Conservation (phyloP, 2,329 filamentous ascomycete genomes). For the Magnaporthiopsis poae region DNA sequence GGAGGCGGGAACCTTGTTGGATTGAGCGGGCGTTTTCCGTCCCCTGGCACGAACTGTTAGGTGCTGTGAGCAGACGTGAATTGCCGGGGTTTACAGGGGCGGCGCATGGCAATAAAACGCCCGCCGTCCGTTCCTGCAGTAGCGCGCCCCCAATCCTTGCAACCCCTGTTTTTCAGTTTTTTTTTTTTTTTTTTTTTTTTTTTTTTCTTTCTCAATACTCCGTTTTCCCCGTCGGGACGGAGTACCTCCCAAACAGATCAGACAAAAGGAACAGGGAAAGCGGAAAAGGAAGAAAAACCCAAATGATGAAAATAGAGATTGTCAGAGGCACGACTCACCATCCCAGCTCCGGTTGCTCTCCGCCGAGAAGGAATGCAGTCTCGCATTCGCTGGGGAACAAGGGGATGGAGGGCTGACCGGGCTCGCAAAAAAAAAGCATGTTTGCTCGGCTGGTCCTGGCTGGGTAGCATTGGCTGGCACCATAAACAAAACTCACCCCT, state of each 20-base stretch:
- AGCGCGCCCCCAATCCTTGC: background rate
- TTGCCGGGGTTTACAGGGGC: background rate
- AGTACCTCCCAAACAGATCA: background rate
- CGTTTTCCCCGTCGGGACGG: background rate
- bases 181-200: background rate
- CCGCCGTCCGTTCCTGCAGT: background rate
- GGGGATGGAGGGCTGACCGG: too few relatives aligned
- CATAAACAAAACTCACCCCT: background rate
- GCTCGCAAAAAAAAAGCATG: too few relatives aligned
- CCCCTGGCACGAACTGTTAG: background rate
- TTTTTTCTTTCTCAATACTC: too few relatives aligned
- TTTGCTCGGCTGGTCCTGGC: too few relatives aligned
- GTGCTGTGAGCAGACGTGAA: background rate
- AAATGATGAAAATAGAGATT: background rate
- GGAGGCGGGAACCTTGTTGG: background rate
- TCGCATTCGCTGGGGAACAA: background rate
- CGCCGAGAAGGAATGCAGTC: background rate
- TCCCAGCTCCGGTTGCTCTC: background rate
- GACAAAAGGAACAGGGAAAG: background rate
- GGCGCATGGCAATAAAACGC: background rate
- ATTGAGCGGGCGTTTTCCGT: background rate
- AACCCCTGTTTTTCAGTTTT: background rate
- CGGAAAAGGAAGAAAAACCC: background rate
- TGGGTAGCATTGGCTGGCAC: background rate
- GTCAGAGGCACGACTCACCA: background rate